Conservation (phyloP, 768 basidiomycete species). For the Serendipita sp. region DNA sequence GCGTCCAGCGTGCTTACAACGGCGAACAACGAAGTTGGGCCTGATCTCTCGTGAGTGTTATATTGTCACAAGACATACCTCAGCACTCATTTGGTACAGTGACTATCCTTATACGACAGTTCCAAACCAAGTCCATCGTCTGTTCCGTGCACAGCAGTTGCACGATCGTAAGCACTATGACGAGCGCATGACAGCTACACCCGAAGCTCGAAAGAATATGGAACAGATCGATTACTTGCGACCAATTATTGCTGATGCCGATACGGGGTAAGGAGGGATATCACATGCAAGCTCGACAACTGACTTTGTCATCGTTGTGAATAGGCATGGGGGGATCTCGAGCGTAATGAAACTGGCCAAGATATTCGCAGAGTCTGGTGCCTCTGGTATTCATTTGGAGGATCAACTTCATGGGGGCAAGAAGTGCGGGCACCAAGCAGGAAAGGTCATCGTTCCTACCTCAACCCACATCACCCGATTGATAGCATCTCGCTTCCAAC, state of each 20-base stretch:
- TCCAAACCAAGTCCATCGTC: slow-evolving; percentile 83
- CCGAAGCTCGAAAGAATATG: slow-evolving; percentile 49
- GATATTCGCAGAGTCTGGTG: slow-evolving; percentile 86
- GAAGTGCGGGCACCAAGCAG: slow-evolving; percentile 85
- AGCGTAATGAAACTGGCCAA: slow-evolving; percentile 90
- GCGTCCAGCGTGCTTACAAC: slow-evolving; percentile 74
- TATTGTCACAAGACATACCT: background rate
- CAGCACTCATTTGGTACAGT: slow-evolving; percentile 21
- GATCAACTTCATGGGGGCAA: slow-evolving; percentile 92
- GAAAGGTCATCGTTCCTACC: slow-evolving; percentile 84
- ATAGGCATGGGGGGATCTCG: slow-evolving; percentile 80
- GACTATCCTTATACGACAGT: slow-evolving; percentile 96
- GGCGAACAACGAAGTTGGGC: slow-evolving; percentile 80
- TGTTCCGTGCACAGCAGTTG: slow-evolving; percentile 81
- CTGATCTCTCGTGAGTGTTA: slow-evolving; percentile 61
- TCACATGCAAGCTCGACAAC: background rate
- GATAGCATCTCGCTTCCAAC: slow-evolving; percentile 72
- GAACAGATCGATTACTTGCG: slow-evolving; percentile 75
- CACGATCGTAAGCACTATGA: slow-evolving; percentile 91
- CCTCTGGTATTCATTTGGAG: slow-evolving; percentile 80
- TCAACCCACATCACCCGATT: slow-evolving; percentile 76
- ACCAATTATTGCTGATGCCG: slow-evolving; percentile 88
- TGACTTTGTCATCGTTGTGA: background rate
- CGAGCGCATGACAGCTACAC: slow-evolving; percentile 51
- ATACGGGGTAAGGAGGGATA: slow-evolving; percentile 54